Base-by-base conservation (phyloP, 805 yeast genomes). In the Saccharomyces jurei region DNA sequence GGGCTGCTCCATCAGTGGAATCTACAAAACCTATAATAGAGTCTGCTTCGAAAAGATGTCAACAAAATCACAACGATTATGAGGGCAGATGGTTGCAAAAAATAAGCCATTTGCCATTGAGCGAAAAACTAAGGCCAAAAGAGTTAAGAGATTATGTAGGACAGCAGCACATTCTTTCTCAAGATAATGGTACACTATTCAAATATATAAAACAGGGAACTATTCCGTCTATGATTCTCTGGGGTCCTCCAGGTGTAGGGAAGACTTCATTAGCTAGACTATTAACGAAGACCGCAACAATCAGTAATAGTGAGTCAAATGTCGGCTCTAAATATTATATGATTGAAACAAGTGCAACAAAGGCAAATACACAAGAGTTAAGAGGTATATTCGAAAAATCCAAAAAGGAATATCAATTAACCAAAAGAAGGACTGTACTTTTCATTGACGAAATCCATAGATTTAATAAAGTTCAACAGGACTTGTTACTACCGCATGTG, bases 161-260 rank as follows among this genome's bases (percentile, higher is more conserved):
- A 0, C 99, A 94, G 70, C 73, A 75, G 13, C 96, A 91, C 70
- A 70, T 94, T 2, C 74, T 92, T 4, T 86, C 87, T 0, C 70
- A 72, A 1, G 61, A 68, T 9, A 74, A 76, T 6, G 96, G 97
- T 0, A 74, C 84, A 2, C 71, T 92, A 2, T 72, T 82, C 28
- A 83, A 83, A 48, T 87, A 87, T 56, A 75, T 91, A 1, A 76
- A 78, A 41, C 71, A 78, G 21, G 70, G 85, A n/a, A 74, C 76
- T 49, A 74, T 87, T 6, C 97, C 97, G 0, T 89, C 97, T 0
- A 77, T 94, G 82, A 82, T 94, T 1, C 71, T 94, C 4, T 87
- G 94, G 87, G 99, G 99, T 0, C 96, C 96, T 0, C 96, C 97
- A 1, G 99, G 99, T 0, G 91, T 89, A 2, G 92, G 76, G 0